Conservation (phyloP, 169 alveolate species). For the Plasmodium relictum region DNA sequence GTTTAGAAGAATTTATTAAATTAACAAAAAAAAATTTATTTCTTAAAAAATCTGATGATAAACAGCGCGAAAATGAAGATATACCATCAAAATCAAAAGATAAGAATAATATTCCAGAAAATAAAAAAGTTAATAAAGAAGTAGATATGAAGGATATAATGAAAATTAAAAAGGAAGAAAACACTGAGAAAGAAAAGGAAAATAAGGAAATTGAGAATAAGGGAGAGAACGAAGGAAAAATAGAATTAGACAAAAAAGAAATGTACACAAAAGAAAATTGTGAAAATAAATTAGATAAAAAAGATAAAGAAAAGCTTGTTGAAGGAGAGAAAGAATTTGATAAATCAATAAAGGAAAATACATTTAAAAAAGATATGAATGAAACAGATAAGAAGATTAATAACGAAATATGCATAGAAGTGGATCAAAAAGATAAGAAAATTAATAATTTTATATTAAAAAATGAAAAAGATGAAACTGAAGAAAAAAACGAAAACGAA, state of each 20-base stretch:
- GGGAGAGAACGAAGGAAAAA: too few relatives aligned
- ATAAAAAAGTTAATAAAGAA: background rate
- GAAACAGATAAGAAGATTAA: background rate
- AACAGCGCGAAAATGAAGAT: background rate
- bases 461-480: constrained; percentile 1
- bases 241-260: too few relatives aligned
- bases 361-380: background rate
- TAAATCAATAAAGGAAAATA: background rate
- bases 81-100: background rate
- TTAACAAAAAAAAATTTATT: constrained; percentile 10
- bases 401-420: background rate
- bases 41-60: background rate
- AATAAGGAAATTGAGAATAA: background rate
- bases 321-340: background rate
- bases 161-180: background rate
- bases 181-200: background rate
- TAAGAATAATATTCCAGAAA: background rate
- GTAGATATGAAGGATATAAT: background rate
- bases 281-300: too few relatives aligned
- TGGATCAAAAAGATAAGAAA: background rate
- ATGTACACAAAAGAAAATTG: too few relatives aligned
- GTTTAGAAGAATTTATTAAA: background rate
- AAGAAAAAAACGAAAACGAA: background rate
- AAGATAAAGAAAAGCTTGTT: background rate
- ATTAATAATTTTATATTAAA: background rate